These are phyloP conservation scores for Orobanche coerulescens DNA, from an alignment of 257 asterid genomes.

Conservation along the genomic window DNA sequence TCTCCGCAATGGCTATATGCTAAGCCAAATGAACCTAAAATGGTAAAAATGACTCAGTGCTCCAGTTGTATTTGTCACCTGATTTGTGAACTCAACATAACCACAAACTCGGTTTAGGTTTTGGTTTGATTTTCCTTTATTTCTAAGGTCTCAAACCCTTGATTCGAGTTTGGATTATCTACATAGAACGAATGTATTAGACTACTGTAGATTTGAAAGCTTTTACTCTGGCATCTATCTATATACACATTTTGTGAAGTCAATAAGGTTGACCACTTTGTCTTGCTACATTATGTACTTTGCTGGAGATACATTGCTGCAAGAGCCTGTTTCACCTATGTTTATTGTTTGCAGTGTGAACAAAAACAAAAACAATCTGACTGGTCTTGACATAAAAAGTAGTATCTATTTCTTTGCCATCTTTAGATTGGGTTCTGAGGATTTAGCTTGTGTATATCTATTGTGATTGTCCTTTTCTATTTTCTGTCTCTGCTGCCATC, in stretches of 20 bases:
- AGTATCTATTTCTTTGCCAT: background rate
- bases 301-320: background rate
- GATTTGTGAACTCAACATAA: background rate
- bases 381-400: background rate
- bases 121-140: background rate
- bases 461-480: background rate
- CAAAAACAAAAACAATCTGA: background rate
- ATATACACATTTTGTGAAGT: background rate
- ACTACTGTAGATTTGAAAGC: background rate
- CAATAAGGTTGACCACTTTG: background rate
- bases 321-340: background rate
- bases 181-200: background rate
- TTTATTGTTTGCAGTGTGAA: background rate
- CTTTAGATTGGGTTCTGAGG: background rate
- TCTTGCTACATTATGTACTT: background rate
- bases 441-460: background rate
- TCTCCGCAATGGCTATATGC: constrained; percentile 97
- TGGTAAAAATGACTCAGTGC: constrained; percentile 37
- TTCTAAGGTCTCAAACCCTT: background rate
- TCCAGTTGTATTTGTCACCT: background rate
- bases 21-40: constrained; percentile 69
- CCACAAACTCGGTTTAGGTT: background rate
- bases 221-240: background rate
- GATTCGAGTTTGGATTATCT: background rate
- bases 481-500: background rate